Base-by-base conservation (phyloP, 805 yeast genomes). In the Kurtzmaniella cleridarum region DNA sequence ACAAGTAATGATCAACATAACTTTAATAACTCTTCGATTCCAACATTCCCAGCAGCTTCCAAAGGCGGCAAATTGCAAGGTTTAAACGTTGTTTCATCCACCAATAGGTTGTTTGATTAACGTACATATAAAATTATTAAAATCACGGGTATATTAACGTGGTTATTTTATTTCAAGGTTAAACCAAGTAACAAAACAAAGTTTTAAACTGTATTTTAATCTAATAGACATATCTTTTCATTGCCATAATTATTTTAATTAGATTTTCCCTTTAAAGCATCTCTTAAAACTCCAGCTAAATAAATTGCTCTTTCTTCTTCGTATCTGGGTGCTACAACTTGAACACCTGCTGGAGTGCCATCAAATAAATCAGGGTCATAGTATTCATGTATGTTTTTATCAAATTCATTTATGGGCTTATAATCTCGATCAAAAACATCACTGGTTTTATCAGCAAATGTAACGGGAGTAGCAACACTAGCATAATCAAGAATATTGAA, bases 391-490 rank as follows among this genome's bases (percentile, higher is more conserved):
- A 41, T 41, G 10, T 30, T 27, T 34, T 36, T 32, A 27, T 46
- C 49, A 2, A 35, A 23, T 2, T 38, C 49, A 26, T 39, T 32
- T 2, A 40, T 34, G 23, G 39, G 45, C 10, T 27, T 17, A 13
- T 36, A 36, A 11, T 24, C 11, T 10, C 3, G 4, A n/a, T 36
- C 39, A 14, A 13, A 10, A 28, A 29, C 18, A 29, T 36, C 39
- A 14, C 33, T 23, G 5, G 38, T 38, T 27, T 27, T 40, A 26
- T 41, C 45, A 11, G 38, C 32, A 10, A 36, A 11, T 11, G 30
- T 30, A 24, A 43, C 47, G 36, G 47, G 45, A 43, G 64, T 62
- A 3, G 80, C 69, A 3, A 79, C 78, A 0, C 86, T 12, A 14
- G 23, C 23, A 15, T 27, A 36, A 16, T 36, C 39, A 15, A 36